Evolutionary conservation across 768 basidiomycete genomes (phyloP).

Genomic region (Pulveroboletus sp.): DNA sequence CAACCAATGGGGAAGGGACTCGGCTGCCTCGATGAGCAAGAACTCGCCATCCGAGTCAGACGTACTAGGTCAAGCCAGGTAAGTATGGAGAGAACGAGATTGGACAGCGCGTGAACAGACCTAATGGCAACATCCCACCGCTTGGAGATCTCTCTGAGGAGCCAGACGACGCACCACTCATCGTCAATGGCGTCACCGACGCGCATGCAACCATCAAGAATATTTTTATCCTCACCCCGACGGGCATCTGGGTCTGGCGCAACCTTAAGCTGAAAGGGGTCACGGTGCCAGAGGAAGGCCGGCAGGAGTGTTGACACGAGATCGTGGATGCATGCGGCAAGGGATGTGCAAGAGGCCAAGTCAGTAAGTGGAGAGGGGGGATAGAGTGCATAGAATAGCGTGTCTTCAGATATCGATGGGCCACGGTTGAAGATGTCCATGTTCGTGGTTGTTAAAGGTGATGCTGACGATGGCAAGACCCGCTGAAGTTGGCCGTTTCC

Average conservation of each 20-base stretch:
- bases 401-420: conserved; percentile 82
- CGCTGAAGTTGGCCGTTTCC: conserved; percentile 3
- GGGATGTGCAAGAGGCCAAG: conserved; percentile 54
- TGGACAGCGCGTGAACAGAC: conserved; percentile 38
- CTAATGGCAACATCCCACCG: conserved; percentile 79
- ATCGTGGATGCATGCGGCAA: conserved; percentile 62
- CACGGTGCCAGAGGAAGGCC: conserved; percentile 78
- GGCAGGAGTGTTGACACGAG: conserved; percentile 52
- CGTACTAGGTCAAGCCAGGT: conserved; percentile 28
- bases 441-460: neutral
- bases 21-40: conserved; percentile 92
- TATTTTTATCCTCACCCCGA: conserved; percentile 37
- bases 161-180: conserved; percentile 94
- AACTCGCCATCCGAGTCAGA: conserved; percentile 95
- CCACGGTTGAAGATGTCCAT: conserved; percentile 73
- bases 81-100: neutral
- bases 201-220: conserved; percentile 79
- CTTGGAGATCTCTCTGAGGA: conserved; percentile 69
- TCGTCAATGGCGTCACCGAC: conserved; percentile 98
- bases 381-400: conserved; percentile 72
- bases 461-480: neutral
- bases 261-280: conserved; percentile 74
- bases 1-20: conserved; percentile 84
- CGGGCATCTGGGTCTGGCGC: conserved; percentile 40
- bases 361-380: conserved; percentile 52